These are phyloP conservation scores for Lasiodiplodia sp. DNA, from an alignment of 2,329 filamentous ascomycete genomes.

Conservation along the genomic window DNA sequence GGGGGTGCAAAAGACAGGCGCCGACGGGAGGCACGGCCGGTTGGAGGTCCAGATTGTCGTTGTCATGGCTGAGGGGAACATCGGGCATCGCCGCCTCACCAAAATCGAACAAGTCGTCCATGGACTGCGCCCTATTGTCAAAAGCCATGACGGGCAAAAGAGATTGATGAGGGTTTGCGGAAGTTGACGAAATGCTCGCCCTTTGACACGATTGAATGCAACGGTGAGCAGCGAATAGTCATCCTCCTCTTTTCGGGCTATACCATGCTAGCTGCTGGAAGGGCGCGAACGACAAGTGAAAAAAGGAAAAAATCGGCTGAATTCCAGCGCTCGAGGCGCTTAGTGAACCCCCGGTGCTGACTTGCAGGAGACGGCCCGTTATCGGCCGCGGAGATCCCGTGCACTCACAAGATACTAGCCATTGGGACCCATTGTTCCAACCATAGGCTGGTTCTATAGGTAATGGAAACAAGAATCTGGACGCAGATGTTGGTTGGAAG, in stretches of 20 bases:
- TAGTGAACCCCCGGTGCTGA: background rate
- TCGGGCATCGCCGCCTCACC: constrained; percentile 46
- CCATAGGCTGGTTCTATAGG: too few relatives aligned
- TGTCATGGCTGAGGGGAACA: constrained; percentile 32
- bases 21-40: constrained; percentile 29
- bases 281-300: too few relatives aligned
- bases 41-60: constrained; percentile 28
- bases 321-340: constrained; percentile 3
- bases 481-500: too few relatives aligned
- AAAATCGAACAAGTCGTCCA: constrained; percentile 50
- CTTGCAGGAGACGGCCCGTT: constrained; percentile 16
- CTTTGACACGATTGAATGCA: background rate
- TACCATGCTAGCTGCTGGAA: too few relatives aligned
- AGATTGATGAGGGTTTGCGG: constrained; percentile 1
- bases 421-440: too few relatives aligned
- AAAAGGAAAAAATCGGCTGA: background rate
- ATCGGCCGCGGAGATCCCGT: constrained; percentile 5
- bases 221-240: background rate
- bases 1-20: constrained; percentile 37
- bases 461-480: too few relatives aligned
- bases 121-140: constrained; percentile 36
- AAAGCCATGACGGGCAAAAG: constrained; percentile 22
- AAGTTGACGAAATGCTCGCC: background rate
- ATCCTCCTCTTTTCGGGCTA: too few relatives aligned
- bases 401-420: too few relatives aligned